Base-by-base conservation (phyloP, 108 stramenopile genomes). In the Cyclotella cryptica region DNA sequence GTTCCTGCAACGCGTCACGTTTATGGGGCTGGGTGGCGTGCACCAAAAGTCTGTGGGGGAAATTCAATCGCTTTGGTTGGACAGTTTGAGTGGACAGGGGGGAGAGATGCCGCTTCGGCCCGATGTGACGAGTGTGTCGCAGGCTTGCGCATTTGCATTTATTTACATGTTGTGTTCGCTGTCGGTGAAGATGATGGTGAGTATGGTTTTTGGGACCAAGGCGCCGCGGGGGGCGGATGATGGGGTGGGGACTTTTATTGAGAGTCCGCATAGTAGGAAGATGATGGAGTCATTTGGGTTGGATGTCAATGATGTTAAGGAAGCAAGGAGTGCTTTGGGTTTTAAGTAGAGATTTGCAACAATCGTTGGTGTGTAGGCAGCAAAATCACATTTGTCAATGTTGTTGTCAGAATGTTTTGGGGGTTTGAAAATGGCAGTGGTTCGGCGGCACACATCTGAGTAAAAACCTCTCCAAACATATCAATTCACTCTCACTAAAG, bases 81-180 rank as follows among this genome's bases (percentile, higher is more conserved):
- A 82, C 42, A 19, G 58, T 40, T 46, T 66, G 5, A 40, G 67
- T 35, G 79, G 27, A 49, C 29, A 51, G 17, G 14, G n/a, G n/a
- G n/a, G n/a, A n/a, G n/a, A 53, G n/a, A 10, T 28, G 44, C 74
- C 26, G 21, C 40, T 58, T 63, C 76, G 66, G 65, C 70, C 66
- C 43, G 74, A 80, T 43, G 74, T 85, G 14, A 51, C 61, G 24
- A 53, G 54, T 61, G 77, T 74, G 10, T 83, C 85, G 12, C 92
- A 93, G 72, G 92, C 89, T 41, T 82, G 78, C 26, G 71, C 88
- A 6, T 93, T 91, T 69, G 66, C 90, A 53, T 90, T 95, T 57
- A 74, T 95, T 24, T 95, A 95, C 65, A 54, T 88, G 21, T 43
- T 95, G 68, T 78, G 81, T 58, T 80, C 72, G 24, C 45, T 90